These are phyloP conservation scores for Sporothrix luriei DNA, from an alignment of 2,329 filamentous ascomycete genomes.

Conservation along the genomic window DNA sequence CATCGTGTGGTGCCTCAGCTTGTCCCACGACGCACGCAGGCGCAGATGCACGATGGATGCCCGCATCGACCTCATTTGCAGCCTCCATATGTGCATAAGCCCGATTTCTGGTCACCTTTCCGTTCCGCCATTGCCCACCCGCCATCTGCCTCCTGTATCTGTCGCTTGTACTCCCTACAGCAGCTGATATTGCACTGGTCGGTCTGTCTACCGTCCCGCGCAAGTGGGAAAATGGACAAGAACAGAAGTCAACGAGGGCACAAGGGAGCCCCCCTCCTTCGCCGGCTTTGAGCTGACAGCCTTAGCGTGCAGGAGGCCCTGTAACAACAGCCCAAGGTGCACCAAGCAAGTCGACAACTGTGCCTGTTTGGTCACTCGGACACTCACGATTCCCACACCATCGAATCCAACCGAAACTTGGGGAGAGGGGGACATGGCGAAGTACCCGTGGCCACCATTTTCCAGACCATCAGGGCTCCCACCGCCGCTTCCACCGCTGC, in stretches of 20 bases:
- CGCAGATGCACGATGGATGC: conserved; percentile 16
- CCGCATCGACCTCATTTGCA: conserved; percentile 8
- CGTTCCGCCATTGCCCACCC: neutral
- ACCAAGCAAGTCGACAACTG: conserved; percentile 17
- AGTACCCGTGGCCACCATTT: conserved; percentile 19
- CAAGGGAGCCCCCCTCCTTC: conserved; percentile 10
- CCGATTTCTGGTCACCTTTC: conserved; percentile 2
- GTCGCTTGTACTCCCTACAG: neutral
- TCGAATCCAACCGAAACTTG: conserved; percentile 33
- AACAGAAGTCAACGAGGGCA: neutral
- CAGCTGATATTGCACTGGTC: conserved; percentile 15
- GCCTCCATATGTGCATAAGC: conserved; percentile 1
- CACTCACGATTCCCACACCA: conserved; percentile 29
- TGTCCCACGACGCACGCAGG: conserved; percentile 26
- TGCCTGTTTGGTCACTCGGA: conserved; percentile 6
- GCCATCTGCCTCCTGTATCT: neutral
- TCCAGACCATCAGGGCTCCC: conserved; percentile 1
- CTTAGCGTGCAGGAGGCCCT: conserved; percentile 21
- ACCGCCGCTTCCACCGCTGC: conserved; percentile 6
- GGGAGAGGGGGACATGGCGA: conserved; percentile 20
- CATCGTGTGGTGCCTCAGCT: conserved; percentile 5
- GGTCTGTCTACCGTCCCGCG: conserved; percentile 15
- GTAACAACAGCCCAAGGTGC: conserved; percentile 15
- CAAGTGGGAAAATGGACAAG: neutral
- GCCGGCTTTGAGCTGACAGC: conserved; percentile 25